Evolutionary conservation across 345 rosid genomes (phyloP).

Genomic region (Salix exigua): DNA sequence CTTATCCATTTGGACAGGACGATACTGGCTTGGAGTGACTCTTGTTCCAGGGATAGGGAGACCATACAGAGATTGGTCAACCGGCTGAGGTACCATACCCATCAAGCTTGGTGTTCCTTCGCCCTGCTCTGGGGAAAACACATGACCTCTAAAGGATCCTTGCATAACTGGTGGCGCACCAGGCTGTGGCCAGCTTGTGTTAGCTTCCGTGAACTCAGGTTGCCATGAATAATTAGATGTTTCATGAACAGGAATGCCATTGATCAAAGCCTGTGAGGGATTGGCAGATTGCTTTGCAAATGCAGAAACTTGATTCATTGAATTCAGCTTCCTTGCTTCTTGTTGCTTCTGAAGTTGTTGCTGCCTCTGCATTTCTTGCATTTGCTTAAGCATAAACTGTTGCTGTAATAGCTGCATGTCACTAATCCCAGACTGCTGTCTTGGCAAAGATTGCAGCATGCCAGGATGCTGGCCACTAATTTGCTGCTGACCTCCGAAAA

Average conservation of each 20-base stretch:
- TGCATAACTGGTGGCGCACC: constrained; percentile 39
- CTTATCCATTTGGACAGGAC: constrained; percentile 26
- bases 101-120: constrained; percentile 30
- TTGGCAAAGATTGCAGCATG: constrained; percentile 26
- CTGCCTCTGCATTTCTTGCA: constrained; percentile 72
- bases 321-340: constrained; percentile 45
- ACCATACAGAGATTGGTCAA: constrained; percentile 51
- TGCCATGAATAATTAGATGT: constrained; percentile 38
- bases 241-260: constrained; percentile 56
- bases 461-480: constrained; percentile 28
- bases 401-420: constrained; percentile 70
- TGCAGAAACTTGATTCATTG: constrained; percentile 40
- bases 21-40: constrained; percentile 15
- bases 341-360: constrained; percentile 44
- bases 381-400: constrained; percentile 59
- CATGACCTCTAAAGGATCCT: constrained; percentile 37
- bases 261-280: constrained; percentile 41
- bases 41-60: constrained; percentile 45
- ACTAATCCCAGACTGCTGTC: constrained; percentile 56
- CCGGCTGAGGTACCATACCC: constrained; percentile 49
- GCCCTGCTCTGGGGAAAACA: constrained; percentile 38
- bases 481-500: constrained; percentile 42
- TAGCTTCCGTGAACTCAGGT: constrained; percentile 14
- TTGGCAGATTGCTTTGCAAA: constrained; percentile 37
- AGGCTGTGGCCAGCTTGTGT: constrained; percentile 47